Percentiles rank a stretch among this genome's conserved stretches.
These are phyloP conservation scores for Garcia nutans DNA, from an alignment of 345 rosid genomes.

Conservation along the genomic window DNA sequence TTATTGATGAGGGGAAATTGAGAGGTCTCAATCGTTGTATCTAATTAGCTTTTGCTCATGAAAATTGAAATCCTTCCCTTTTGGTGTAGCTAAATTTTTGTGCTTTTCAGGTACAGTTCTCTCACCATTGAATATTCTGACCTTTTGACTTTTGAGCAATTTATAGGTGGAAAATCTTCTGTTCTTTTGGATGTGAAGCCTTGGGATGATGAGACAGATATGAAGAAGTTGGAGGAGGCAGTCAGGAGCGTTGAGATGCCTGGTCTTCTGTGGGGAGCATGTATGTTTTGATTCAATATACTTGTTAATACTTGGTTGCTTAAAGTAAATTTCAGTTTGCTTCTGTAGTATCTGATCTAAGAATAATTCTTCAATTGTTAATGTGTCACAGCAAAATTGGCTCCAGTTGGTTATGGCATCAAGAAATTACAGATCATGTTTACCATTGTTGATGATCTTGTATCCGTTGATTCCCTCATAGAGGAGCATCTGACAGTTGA, in stretches of 20 bases:
- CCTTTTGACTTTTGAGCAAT: background rate
- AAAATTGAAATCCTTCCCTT: background rate
- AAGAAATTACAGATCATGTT: constrained; percentile 91
- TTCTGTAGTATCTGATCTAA: background rate
- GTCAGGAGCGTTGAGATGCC: constrained; percentile 72
- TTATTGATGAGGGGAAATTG: background rate
- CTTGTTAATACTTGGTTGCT: background rate
- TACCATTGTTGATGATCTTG: constrained; percentile 88
- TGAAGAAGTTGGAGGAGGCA: constrained; percentile 83
- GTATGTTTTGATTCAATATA: constrained; percentile 37
- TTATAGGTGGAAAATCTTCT: constrained; percentile 85
- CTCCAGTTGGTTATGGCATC: constrained; percentile 85
- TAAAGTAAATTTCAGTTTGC: background rate
- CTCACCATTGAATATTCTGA: background rate
- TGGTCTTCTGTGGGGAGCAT: constrained; percentile 94
- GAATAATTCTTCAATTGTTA: background rate
- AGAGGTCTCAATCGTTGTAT: background rate
- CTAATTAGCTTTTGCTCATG: background rate
- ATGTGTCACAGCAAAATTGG: constrained; percentile 68
- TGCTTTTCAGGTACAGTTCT: too few species aligned
- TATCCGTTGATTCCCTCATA: constrained; percentile 72
- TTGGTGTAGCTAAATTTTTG: too few species aligned
- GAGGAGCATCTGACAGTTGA: constrained; percentile 74
- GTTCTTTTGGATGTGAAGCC: constrained; percentile 90
- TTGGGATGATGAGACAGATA: constrained; percentile 99